These are phyloP conservation scores for Kondoa malvinella DNA, from an alignment of 768 basidiomycete genomes.

Conservation along the genomic window DNA sequence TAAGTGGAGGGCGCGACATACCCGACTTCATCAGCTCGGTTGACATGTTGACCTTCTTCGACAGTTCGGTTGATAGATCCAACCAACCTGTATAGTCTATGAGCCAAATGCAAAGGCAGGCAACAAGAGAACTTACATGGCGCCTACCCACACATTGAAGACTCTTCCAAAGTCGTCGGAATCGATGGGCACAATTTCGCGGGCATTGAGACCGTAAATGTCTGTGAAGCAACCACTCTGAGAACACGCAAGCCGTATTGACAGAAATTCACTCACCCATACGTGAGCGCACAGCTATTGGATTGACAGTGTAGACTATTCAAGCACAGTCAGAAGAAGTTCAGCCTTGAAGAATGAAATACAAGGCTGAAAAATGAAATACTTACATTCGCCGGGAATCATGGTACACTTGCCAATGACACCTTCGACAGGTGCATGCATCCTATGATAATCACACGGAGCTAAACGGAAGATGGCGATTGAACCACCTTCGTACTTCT, in stretches of 20 bases:
- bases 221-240: slow-evolving; percentile 38
- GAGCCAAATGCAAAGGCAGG: background rate
- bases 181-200: slow-evolving; percentile 83
- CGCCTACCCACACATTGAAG: slow-evolving; percentile 78
- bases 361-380: too few species aligned
- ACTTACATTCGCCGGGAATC: slow-evolving; percentile 43
- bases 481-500: slow-evolving; percentile 60
- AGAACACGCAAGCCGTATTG: background rate
- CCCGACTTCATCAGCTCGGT: slow-evolving; percentile 74
- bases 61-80: slow-evolving; percentile 80
- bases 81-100: slow-evolving; percentile 17
- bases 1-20: slow-evolving; percentile 33
- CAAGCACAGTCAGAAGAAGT: slow-evolving; percentile 42
- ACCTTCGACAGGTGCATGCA: slow-evolving; percentile 61
- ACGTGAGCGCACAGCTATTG: slow-evolving; percentile 66
- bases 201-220: slow-evolving; percentile 83
- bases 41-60: slow-evolving; percentile 61
- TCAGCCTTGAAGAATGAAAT: too few species aligned
- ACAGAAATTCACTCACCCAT: background rate
- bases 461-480: slow-evolving; percentile 80
- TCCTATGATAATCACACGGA: slow-evolving; percentile 81
- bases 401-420: slow-evolving; percentile 63
- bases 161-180: slow-evolving; percentile 76
- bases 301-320: slow-evolving; percentile 39
- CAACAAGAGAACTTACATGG: slow-evolving; percentile 50